These are phyloP conservation scores for Pythium brassicae DNA, from an alignment of 352 stramenopile genomes.

Conservation along the genomic window DNA sequence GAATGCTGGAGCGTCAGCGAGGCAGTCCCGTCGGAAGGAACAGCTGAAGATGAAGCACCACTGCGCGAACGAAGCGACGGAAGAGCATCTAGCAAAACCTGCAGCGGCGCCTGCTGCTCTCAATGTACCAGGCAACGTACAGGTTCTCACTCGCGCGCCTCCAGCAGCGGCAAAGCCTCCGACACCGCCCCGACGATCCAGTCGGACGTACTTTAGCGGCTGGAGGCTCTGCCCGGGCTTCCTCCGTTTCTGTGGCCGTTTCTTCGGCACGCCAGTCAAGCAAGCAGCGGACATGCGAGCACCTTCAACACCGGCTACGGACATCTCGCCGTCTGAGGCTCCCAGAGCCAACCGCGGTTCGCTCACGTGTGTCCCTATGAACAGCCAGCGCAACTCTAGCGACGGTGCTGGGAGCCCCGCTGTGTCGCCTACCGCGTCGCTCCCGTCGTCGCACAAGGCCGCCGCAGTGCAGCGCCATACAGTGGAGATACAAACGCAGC, in stretches of 20 bases:
- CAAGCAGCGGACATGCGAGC: slow-evolving; percentile 1
- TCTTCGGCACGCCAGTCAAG: slow-evolving; percentile 28
- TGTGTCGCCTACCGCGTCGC: slow-evolving; percentile 2
- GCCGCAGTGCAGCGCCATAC: background rate
- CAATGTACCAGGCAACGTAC: background rate
- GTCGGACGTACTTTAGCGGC: slow-evolving; percentile 15
- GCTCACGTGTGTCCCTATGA: slow-evolving; percentile 10
- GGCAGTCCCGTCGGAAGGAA: slow-evolving; percentile 23
- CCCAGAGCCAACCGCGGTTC: slow-evolving; percentile 1
- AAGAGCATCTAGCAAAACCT: background rate
- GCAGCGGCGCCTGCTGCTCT: background rate
- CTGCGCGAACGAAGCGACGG: background rate
- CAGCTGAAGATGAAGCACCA: slow-evolving; percentile 25
- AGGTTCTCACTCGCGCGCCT: background rate
- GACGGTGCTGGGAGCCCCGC: slow-evolving; percentile 9
- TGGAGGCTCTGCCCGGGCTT: slow-evolving; percentile 70
- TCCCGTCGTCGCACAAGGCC: background rate
- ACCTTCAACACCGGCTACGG: background rate
- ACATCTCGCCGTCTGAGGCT: background rate
- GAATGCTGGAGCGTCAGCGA: slow-evolving; percentile 15
- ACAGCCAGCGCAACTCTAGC: slow-evolving; percentile 11
- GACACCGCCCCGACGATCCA: background rate
- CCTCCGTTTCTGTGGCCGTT: slow-evolving; percentile 63
- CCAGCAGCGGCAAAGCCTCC: background rate
- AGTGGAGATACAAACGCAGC: slow-evolving; percentile 1